A percentile compares a stretch with the other conserved stretches of the same genome.
These are phyloP conservation scores for Litchi chinensis DNA, from an alignment of 345 rosid species.

Conservation along the genomic window DNA sequence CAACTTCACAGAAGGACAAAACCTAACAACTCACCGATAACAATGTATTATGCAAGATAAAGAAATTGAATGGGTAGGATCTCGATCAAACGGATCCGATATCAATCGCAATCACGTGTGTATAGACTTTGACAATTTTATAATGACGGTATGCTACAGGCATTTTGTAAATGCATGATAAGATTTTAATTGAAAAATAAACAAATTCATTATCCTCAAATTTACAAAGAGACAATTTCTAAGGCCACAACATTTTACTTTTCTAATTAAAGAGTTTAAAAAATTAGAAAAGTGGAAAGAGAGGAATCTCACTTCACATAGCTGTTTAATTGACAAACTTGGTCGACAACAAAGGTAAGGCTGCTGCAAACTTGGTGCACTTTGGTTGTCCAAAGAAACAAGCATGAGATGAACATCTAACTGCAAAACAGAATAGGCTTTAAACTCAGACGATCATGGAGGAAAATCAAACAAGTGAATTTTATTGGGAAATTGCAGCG, in stretches of 20 bases:
- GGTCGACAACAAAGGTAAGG: conserved; percentile 82
- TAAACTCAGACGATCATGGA: conserved; percentile 1
- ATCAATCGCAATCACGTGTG: not conserved
- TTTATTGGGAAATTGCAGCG: conserved; percentile 11
- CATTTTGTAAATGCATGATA: not conserved
- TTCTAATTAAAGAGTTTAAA: conserved; percentile 7
- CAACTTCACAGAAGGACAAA: not conserved
- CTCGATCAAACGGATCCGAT: not conserved
- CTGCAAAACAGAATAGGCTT: conserved; percentile 43
- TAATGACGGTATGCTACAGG: not conserved
- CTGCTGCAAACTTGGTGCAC: conserved; percentile 60
- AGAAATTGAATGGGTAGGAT: not conserved
- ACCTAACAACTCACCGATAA: conserved; percentile 1
- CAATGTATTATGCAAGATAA: not conserved
- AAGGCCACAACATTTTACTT: conserved; percentile 4
- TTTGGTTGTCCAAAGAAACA: conserved; percentile 61
- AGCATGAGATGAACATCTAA: conserved; percentile 75
- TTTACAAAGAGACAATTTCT: not conserved
- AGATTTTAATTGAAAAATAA: not conserved
- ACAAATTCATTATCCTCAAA: not conserved
- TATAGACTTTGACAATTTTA: not conserved
- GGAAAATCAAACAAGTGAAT: not conserved
- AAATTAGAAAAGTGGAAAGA: conserved; percentile 29
- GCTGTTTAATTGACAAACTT: conserved; percentile 65
- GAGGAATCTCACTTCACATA: conserved; percentile 74